phyloP scores from a whole-genome alignment of 768 basidiomycete species.

The Rhizopogon salebrosus region DNA sequence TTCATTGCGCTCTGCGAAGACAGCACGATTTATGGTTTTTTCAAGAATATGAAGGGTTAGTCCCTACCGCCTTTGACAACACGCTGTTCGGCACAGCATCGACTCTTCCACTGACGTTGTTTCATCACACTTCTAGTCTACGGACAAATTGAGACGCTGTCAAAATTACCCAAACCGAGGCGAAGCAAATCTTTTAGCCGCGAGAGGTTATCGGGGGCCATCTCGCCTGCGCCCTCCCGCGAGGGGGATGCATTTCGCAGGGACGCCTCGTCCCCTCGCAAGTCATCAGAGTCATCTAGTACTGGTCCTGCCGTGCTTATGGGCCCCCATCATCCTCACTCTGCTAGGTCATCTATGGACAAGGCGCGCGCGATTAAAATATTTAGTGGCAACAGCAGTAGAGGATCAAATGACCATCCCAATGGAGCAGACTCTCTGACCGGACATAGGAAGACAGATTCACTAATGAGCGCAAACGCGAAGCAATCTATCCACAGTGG shows the following conservation, averaged over 20 bases:
- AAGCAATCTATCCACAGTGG: constrained; percentile 31
- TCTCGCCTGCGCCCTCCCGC: constrained; percentile 31
- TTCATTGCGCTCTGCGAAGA: constrained; percentile 90
- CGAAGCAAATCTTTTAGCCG: constrained; percentile 69
- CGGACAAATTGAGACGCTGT: constrained; percentile 69
- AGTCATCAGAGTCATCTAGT: constrained; percentile 36
- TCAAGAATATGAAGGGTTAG: constrained; percentile 83
- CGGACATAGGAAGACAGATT: constrained; percentile 52
- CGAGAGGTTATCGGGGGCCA: constrained; percentile 43
- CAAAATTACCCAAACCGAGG: constrained; percentile 50
- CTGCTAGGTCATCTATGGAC: constrained; percentile 57
- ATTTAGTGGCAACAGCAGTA: constrained; percentile 35
- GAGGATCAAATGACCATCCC: constrained; percentile 35
- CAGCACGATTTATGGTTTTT: constrained; percentile 76
- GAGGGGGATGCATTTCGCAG: constrained; percentile 18
- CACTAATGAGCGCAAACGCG: constrained; percentile 46
- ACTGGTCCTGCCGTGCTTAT: constrained; percentile 8
- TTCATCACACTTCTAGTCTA: constrained; percentile 47
- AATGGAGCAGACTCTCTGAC: constrained; percentile 37
- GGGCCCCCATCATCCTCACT: constrained; percentile 13
- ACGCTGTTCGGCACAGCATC: constrained; percentile 3
- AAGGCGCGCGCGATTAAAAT: constrained; percentile 59
- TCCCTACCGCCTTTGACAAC: constrained; percentile 2
- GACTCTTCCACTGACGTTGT: constrained; percentile 17
- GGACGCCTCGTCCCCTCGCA: constrained; percentile 21